Base-by-base conservation (phyloP, 2,329 filamentous ascomycete genomes). In the Aspergillus tanneri region DNA sequence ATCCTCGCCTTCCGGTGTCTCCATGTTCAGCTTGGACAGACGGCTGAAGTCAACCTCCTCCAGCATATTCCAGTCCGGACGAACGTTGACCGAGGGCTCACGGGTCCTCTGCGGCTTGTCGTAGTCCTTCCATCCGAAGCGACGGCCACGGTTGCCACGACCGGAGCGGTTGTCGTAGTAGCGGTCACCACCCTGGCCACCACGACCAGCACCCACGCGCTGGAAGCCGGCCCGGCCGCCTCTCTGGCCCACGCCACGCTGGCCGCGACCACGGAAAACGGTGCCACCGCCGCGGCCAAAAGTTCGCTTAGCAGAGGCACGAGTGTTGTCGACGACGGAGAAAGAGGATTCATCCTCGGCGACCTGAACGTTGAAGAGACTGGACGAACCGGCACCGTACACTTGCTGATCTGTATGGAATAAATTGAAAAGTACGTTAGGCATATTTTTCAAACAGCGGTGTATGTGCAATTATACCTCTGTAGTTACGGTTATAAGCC, bases 21-120 rank as follows among this genome's bases (percentile, higher is more conserved):
- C 93, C 53, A 99, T 82, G 76, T 96, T 99, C 64, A 99, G 82
- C 82, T 99, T 99, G 61, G 83, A 81, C 60, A 99, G 82, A 59
- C 93, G 87, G 77, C 90, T 92, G 77, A 95, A 99, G 73, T 99
- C 93, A 70, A 99, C 96, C 80, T 99, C 93, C 77, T 99, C 93
- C 64, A 96, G 79, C 76, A 99, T 82, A 66, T 84, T 82, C 93
- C 93, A 99, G 70, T 96, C 91, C 18, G 91, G 83, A 75, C 95
- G 95, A 73, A 97, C 90, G 76, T 92, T 92, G 67, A 99, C 89
- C 27, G 90, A 96, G 9, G 92, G 88, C 76, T 99, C 93, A 52
- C 93, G 88, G 75, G 95, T 96, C 65, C 93, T 86, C 71, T 92
- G 84, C 52, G 93, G 93, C 84, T 97, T 97, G 78, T 99, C 93